Evolutionary conservation across 225 moss, liverwort and hornwort species (phyloP), one percentile per base, ranked within the genome.

Genomic region (Antitrichia curtipendula): DNA sequence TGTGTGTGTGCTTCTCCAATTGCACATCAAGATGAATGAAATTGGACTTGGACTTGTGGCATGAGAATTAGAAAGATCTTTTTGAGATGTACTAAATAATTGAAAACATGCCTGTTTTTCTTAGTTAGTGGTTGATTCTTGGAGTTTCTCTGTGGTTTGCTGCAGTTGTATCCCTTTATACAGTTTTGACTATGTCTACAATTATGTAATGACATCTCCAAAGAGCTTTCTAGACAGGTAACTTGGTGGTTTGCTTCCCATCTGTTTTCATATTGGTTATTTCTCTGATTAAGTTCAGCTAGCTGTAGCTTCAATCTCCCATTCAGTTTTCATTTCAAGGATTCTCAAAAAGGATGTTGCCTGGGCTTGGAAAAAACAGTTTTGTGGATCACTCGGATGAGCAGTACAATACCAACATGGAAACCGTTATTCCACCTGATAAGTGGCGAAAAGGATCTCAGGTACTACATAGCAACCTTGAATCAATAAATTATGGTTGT

Each of bases 151-250:
- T 28, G 16, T 87, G 91, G 62, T 78, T 69, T 78, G 54, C 36
- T 89, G 90, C 96, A 98, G 98, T 87, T 98, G 98, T 70, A 92
- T 96, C 73, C 98, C 98, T 52, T 90, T 98, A 8, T 98, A 98
- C 90, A 96, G 88, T 90, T 98, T 98, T 87, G 90, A 92, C 76
- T 98, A 91, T 43, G 89, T 96, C 61, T 96, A 96, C 84, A 91
- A 98, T 68, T 98, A 98, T 83, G 94, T 96, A 57, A 93, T 96
- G 96, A 85, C 93, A 21, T 96, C 98, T 82, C 92, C 89, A 32
- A 98, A 95, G 86, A 98, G 98, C 90, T 98, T 98, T 58, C 83
- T 96, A 66, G 98, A 98, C 96, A 98, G 98, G 98, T 98, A 87
- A 71, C 32, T 65, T 56, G 64, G 9, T 47, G 38, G 21, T 58